Conservation (phyloP, 176 grass and related monocot genomes). For the Chrysopogon serrulatus region DNA sequence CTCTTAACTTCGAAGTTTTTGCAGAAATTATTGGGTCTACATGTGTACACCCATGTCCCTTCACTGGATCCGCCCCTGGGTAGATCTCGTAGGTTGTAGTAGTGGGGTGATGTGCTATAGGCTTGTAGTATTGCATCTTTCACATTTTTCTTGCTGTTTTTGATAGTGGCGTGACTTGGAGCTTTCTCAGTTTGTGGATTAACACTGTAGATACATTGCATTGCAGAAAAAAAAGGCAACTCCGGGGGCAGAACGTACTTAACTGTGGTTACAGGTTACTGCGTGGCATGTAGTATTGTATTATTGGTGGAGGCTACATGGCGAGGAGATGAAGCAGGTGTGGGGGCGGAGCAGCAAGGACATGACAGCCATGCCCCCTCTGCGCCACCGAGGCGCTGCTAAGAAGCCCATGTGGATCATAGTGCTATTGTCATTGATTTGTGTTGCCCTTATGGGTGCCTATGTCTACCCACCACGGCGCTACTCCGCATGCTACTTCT, state of each 20-base stretch:
- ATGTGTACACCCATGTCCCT: too few relatives aligned
- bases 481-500: slow-evolving; percentile 92
- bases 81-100: not conserved
- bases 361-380: slow-evolving; percentile 51
- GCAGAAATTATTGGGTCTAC: too few relatives aligned
- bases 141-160: not conserved
- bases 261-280: slow-evolving; percentile 9
- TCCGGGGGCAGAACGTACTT: not conserved
- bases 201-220: slow-evolving; percentile 20
- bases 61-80: too few relatives aligned
- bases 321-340: slow-evolving; percentile 61
- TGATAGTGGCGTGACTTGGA: not conserved
- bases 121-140: not conserved
- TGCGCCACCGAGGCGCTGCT: slow-evolving; percentile 47
- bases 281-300: slow-evolving; percentile 21
- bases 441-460: slow-evolving; percentile 64
- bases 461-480: slow-evolving; percentile 80
- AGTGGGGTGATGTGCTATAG: not conserved
- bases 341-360: slow-evolving; percentile 68
- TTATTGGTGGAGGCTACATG: slow-evolving; percentile 26
- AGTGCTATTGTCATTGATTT: slow-evolving; percentile 67
- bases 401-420: slow-evolving; percentile 92
- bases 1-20: too few relatives aligned
- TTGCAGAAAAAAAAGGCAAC: slow-evolving; percentile 39
- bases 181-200: not conserved